Base-by-base conservation (phyloP, 2,329 filamentous ascomycete genomes). In the Phialophora macrospora region DNA sequence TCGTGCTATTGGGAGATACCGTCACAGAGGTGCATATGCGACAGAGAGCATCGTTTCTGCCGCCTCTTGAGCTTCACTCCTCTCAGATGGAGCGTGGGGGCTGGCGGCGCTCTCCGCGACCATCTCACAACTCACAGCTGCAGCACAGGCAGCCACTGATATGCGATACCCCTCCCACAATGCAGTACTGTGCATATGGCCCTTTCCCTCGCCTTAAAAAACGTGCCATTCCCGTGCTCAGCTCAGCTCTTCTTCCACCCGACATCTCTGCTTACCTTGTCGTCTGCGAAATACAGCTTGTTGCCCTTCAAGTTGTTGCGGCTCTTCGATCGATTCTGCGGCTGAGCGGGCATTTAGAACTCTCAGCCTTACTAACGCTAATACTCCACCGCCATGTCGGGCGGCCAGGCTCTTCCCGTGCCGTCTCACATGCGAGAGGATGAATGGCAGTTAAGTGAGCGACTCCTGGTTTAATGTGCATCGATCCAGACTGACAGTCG, bases 71-170 rank as follows among this genome's bases (percentile, higher is more conserved):
- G 38, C 20, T 26, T 11, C 20, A 9, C 48, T 26, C 48, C 2
- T 22, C 24, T 49, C 20, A 51, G 8, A 51, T 12, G 8, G 14
- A 14, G 32, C 24, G 48, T 51, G 48, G 48, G 48, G 48, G 48
- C 8, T 28, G 48, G 20, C 48, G 48, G 48, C 22, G 20, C n/a
- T 4, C 48, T 28, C 48, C 48, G 48, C 48, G 11, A 24, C 17
- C 20, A n/a, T 51, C 6, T 24, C 48, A 51, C 38, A 44, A 44
- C 38, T n/a, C 38, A 44, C 17, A 44, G 8, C 14, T 51, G 48
- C 20, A 51, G 48, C 48, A 28, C 48, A 51, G 48, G 48, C 48
- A 51, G 20, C 48, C 48, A 51, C 48, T 51, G 48, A 51, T n/a
- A 28, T 51, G 48, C 20, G 20, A 22, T 22, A 26, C 48, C 48